Conservation (phyloP, 768 basidiomycete genomes). For the Aureoboletus auriporus region DNA sequence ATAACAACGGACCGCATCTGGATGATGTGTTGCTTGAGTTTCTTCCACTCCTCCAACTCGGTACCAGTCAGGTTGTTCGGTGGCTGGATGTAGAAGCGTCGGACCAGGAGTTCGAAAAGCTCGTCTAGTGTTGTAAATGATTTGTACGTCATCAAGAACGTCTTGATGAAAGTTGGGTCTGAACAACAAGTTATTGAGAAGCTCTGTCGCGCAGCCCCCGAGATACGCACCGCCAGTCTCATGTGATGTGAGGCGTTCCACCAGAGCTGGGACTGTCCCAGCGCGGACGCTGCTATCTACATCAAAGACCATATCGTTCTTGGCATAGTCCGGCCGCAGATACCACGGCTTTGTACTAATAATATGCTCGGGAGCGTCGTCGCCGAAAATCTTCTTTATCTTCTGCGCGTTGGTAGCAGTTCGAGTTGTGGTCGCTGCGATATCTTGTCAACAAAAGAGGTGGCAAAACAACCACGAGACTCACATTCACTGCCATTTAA, state of each 20-base stretch:
- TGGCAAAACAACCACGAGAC: not conserved
- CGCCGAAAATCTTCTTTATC: slow-evolving; percentile 66
- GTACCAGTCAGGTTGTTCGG: slow-evolving; percentile 59
- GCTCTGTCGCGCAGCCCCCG: not conserved
- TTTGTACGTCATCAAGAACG: slow-evolving; percentile 95
- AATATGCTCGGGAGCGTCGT: slow-evolving; percentile 44
- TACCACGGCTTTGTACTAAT: slow-evolving; percentile 71
- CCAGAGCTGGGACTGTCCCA: slow-evolving; percentile 80
- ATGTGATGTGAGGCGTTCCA: slow-evolving; percentile 89
- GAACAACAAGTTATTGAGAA: slow-evolving; percentile 4
- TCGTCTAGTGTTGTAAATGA: slow-evolving; percentile 86
- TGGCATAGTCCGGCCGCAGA: slow-evolving; percentile 74
- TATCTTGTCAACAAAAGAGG: slow-evolving; percentile 1
- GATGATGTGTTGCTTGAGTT: slow-evolving; percentile 82
- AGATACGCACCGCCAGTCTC: slow-evolving; percentile 71
- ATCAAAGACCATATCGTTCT: slow-evolving; percentile 80
- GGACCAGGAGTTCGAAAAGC: slow-evolving; percentile 75
- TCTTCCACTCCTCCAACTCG: slow-evolving; percentile 77
- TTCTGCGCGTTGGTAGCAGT: slow-evolving; percentile 44
- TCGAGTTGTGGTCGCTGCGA: slow-evolving; percentile 22
- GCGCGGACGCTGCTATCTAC: slow-evolving; percentile 81
- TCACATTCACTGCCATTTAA: slow-evolving; percentile 25
- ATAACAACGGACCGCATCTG: slow-evolving; percentile 66
- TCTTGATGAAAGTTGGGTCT: slow-evolving; percentile 80
- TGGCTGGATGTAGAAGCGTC: slow-evolving; percentile 74